Percentiles rank a stretch among this genome's conserved stretches.
Conservation (phyloP, 371 early-diverging fungal species). For the Mucor mucedo region DNA sequence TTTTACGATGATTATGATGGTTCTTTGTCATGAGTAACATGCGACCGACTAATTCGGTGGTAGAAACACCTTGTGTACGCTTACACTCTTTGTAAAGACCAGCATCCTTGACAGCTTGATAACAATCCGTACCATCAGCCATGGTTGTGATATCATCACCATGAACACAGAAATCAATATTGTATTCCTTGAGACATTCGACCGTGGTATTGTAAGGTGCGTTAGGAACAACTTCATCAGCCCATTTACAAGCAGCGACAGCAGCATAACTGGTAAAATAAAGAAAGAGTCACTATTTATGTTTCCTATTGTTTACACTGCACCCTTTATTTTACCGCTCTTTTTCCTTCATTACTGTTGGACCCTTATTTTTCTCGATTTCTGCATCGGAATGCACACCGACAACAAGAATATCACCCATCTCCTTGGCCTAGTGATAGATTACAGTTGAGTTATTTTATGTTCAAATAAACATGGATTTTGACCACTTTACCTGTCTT, state of each 20-base stretch:
- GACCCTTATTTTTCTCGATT: constrained; percentile 92
- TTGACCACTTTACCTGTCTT: constrained; percentile 71
- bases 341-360: constrained; percentile 94
- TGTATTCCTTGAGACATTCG: constrained; percentile 80
- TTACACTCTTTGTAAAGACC: constrained; percentile 94
- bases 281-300: constrained; percentile 34
- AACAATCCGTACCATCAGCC: constrained; percentile 96
- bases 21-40: constrained; percentile 93
- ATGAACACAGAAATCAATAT: constrained; percentile 93
- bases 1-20: constrained; percentile 73
- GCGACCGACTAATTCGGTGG: constrained; percentile 95
- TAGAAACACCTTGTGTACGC: constrained; percentile 92
- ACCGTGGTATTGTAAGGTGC: constrained; percentile 94
- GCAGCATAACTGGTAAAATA: constrained; percentile 71
- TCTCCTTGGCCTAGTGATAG: constrained; percentile 75
- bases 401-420: constrained; percentile 93
- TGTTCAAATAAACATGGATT: background rate
- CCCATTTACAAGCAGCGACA: constrained; percentile 97
- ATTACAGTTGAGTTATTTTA: background rate
- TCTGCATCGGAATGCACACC: constrained; percentile 96
- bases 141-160: constrained; percentile 96
- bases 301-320: background rate
- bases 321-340: constrained; percentile 68
- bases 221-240: constrained; percentile 88
- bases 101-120: constrained; percentile 92